These are phyloP conservation scores for Fagus sylvatica DNA, from an alignment of 306 rosid genomes.

Conservation along the genomic window DNA sequence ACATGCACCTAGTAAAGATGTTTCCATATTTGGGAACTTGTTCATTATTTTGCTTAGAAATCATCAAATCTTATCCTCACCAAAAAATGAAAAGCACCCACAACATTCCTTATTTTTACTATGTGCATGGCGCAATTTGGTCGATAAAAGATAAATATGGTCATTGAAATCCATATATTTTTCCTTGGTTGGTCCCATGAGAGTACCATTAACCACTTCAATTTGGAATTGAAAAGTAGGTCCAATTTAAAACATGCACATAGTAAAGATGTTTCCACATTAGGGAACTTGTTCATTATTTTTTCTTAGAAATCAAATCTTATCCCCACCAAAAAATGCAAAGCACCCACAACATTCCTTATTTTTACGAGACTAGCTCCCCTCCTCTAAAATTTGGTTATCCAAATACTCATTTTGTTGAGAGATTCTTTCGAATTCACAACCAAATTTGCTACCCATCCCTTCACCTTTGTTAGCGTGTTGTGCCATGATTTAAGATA, in stretches of 20 bases:
- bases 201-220: too few relatives aligned
- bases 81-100: background rate
- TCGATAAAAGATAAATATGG: background rate
- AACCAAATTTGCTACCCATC: background rate
- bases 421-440: background rate
- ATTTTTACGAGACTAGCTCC: background rate
- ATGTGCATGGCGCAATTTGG: background rate
- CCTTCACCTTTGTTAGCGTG: background rate
- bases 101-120: background rate
- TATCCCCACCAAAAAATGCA: background rate
- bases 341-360: background rate
- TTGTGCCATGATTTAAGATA: background rate
- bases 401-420: background rate
- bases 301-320: background rate
- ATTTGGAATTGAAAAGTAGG: too few relatives aligned
- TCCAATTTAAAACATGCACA: background rate
- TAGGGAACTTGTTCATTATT: background rate
- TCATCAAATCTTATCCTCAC: background rate
- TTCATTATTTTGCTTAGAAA: background rate
- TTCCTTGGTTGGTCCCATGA: too few relatives aligned
- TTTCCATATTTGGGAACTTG: background rate
- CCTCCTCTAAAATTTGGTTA: background rate
- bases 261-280: background rate
- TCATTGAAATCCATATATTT: too few relatives aligned
- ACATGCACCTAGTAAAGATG: background rate